Conservation (phyloP, 1,284 basidiomycete genomes). For the Lentinus polychrous region DNA sequence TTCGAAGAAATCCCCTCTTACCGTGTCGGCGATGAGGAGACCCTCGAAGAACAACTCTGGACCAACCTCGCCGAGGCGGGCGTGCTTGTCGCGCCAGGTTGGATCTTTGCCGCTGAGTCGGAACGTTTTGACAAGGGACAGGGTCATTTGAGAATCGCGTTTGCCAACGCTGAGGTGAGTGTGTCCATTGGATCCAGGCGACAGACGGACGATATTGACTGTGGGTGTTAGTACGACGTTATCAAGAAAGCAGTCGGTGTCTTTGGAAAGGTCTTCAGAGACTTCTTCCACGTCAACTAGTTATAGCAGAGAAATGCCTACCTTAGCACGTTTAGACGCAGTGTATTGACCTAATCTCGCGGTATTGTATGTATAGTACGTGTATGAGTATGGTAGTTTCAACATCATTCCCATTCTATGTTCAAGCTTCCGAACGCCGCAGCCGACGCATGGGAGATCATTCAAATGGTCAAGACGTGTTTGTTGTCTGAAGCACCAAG, state of each 20-base stretch:
- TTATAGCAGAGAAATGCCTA: no score
- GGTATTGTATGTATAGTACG: no score
- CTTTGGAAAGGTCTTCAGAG: conserved; percentile 22
- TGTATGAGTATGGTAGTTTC: no score
- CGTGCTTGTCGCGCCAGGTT: conserved; percentile 54
- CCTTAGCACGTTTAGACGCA: no score
- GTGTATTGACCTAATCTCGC: no score
- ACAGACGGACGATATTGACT: background rate
- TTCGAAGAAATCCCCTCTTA: conserved; percentile 54
- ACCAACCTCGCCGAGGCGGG: conserved; percentile 50
- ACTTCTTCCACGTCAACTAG: conserved; percentile 19
- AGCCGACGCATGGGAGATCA: background rate
- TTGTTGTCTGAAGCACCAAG: background rate
- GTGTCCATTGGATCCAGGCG: background rate
- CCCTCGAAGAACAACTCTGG: conserved; percentile 52
- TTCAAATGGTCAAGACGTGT: no score
- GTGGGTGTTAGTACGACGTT: conserved; percentile 15
- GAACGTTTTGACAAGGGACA: conserved; percentile 24
- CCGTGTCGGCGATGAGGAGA: conserved; percentile 30
- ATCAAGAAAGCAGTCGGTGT: conserved; percentile 26
- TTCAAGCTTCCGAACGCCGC: background rate
- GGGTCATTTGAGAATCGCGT: conserved; percentile 60
- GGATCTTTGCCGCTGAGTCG: conserved; percentile 44
- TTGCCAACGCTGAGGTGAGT: conserved; percentile 49
- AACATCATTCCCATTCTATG: background rate